Evolutionary conservation across 257 asterid species (phyloP).

Genomic region (Solanum sejunctum): DNA sequence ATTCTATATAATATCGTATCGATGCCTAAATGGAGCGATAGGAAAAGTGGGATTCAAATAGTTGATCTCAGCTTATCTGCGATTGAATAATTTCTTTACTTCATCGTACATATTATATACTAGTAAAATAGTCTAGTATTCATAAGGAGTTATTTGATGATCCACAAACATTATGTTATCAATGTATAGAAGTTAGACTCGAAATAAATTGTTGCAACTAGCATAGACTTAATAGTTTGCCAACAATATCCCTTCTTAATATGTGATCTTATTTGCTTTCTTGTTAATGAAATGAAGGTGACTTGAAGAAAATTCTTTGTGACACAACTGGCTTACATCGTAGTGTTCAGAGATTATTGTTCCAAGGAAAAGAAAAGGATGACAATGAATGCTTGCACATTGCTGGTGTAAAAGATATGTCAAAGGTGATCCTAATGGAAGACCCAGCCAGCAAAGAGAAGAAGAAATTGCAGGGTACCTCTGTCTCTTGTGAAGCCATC

Average conservation of each 20-base stretch:
- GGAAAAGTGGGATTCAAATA: too few relatives aligned
- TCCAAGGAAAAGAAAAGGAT: constrained; percentile 18
- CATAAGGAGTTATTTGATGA: too few relatives aligned
- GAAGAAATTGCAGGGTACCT: neutral
- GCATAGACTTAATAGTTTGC: neutral
- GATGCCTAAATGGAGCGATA: too few relatives aligned
- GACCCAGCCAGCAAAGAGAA: constrained; percentile 19
- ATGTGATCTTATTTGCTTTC: neutral
- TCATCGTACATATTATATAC: too few relatives aligned
- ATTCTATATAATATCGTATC: too few relatives aligned
- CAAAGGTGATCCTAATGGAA: constrained; percentile 16
- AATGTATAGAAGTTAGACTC: neutral
- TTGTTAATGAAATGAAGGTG: constrained; percentile 4
- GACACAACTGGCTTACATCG: constrained; percentile 13
- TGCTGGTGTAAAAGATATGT: constrained; percentile 14
- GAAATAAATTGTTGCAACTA: neutral
- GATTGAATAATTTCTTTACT: too few relatives aligned
- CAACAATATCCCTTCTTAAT: neutral
- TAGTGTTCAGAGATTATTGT: constrained; percentile 13
- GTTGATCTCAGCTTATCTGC: too few relatives aligned
- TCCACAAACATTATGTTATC: too few relatives aligned
- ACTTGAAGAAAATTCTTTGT: constrained; percentile 7
- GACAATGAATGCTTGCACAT: constrained; percentile 13
- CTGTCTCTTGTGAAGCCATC: constrained; percentile 3
- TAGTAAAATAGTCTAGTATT: too few relatives aligned